phyloP scores from a whole-genome alignment of 139 green algal species.

The Coccomyxa sp. region DNA sequence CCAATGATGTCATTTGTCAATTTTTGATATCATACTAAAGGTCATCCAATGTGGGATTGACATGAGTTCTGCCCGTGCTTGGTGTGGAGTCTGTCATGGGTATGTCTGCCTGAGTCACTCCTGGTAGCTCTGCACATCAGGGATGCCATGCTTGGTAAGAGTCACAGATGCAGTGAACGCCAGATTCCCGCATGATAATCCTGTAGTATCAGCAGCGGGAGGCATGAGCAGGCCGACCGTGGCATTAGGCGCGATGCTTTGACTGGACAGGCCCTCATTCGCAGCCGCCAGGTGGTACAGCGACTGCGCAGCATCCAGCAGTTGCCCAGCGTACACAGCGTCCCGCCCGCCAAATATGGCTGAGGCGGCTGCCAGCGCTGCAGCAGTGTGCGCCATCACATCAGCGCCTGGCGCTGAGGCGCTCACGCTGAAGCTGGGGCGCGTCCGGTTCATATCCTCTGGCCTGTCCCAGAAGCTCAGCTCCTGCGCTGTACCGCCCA shows the following conservation, averaged over 20 bases:
- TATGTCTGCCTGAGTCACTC: too few relatives aligned
- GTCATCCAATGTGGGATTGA: too few relatives aligned
- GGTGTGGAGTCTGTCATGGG: too few relatives aligned
- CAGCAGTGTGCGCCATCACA: conserved; percentile 35
- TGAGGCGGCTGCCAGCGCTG: conserved; percentile 46
- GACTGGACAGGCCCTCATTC: background rate
- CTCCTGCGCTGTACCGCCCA: conserved; percentile 10
- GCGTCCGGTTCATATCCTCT: conserved; percentile 28
- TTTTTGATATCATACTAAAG: too few relatives aligned
- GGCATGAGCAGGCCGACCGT: background rate
- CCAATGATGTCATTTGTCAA: too few relatives aligned
- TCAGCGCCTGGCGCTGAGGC: conserved; percentile 37
- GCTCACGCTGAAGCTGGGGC: conserved; percentile 28
- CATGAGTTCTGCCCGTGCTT: too few relatives aligned
- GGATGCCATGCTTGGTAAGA: too few relatives aligned
- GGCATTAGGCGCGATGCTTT: background rate
- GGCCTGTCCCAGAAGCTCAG: conserved; percentile 6
- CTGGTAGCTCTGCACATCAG: too few relatives aligned
- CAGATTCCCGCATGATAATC: too few relatives aligned
- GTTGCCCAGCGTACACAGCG: conserved; percentile 20
- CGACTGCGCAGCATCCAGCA: conserved; percentile 1
- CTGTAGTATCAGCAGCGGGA: background rate
- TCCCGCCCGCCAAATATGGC: conserved; percentile 34
- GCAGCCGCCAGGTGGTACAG: conserved; percentile 26
- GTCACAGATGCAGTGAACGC: too few relatives aligned